Evolutionary conservation across 2,329 filamentous ascomycete species (phyloP).

Genomic region (Aspergillus ochraceus): DNA sequence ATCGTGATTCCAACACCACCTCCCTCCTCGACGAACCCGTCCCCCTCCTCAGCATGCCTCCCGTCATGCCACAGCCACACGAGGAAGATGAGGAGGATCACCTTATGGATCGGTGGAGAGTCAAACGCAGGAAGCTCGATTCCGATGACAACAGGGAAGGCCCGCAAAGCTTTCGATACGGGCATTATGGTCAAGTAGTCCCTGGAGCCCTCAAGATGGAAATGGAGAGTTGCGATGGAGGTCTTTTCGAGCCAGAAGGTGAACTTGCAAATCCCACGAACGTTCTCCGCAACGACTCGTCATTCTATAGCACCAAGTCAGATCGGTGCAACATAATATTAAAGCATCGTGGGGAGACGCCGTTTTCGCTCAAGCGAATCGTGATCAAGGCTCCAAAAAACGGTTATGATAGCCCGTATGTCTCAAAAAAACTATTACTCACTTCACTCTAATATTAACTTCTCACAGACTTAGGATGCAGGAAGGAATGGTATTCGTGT

Average conservation of each 20-base stretch:
- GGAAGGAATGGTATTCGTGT: constrained; percentile 88
- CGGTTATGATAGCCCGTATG: constrained; percentile 85
- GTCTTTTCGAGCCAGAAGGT: constrained; percentile 58
- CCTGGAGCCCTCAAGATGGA: constrained; percentile 81
- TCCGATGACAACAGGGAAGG: constrained; percentile 55
- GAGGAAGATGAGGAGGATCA: constrained; percentile 11
- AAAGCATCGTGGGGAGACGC: constrained; percentile 74
- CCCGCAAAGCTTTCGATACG: constrained; percentile 69
- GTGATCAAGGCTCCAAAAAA: constrained; percentile 80
- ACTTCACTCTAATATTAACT: constrained; percentile 31
- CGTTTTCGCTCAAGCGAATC: constrained; percentile 81
- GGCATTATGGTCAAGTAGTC: constrained; percentile 82
- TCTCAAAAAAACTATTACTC: constrained; percentile 24
- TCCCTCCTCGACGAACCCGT: constrained; percentile 28
- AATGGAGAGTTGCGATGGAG: constrained; percentile 85
- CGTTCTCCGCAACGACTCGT: constrained; percentile 76
- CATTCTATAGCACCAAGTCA: constrained; percentile 88
- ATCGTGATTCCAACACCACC: constrained; percentile 18
- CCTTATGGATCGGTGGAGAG: constrained; percentile 47
- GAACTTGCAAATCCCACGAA: constrained; percentile 71
- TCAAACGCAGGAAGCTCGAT: constrained; percentile 71
- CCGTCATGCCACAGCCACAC: constrained; percentile 25
- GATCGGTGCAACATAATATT: constrained; percentile 84
- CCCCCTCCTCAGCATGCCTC: constrained; percentile 27
- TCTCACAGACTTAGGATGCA: constrained; percentile 63